phyloP scores from a whole-genome alignment of 2,329 filamentous ascomycete genomes.

The Aspergillus sojae region DNA sequence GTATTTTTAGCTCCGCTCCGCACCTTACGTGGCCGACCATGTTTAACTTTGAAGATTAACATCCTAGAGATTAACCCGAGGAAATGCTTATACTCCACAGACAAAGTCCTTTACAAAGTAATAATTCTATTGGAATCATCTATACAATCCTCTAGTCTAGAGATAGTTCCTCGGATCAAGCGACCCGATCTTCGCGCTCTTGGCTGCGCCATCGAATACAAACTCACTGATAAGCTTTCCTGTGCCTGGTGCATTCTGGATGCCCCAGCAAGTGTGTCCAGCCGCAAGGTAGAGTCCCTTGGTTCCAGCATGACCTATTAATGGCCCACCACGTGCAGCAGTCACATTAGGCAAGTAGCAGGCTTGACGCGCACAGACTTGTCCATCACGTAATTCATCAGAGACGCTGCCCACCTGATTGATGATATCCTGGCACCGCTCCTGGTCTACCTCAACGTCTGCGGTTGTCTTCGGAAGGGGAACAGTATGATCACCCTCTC shows the following conservation, averaged over 20 bases:
- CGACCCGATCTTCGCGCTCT: constrained; percentile 66
- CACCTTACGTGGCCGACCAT: constrained; percentile 37
- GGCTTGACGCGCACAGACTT: constrained; percentile 77
- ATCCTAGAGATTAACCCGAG: neutral
- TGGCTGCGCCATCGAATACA: constrained; percentile 71
- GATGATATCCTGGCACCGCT: constrained; percentile 80
- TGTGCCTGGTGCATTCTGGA: constrained; percentile 91
- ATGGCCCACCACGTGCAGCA: constrained; percentile 62
- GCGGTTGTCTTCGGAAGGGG: constrained; percentile 77
- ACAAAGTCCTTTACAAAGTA: neutral
- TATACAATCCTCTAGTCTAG: constrained; percentile 19
- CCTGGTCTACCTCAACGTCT: constrained; percentile 72
- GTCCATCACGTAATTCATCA: constrained; percentile 64
- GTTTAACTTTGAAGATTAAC: neutral
- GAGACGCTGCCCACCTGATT: constrained; percentile 68
- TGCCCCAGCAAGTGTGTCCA: constrained; percentile 97
- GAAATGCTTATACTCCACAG: neutral
- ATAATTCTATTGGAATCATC: neutral
- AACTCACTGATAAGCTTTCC: constrained; percentile 79
- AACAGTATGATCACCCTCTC: constrained; percentile 76
- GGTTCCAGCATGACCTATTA: constrained; percentile 75
- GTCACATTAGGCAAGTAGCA: constrained; percentile 86
- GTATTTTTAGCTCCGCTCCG: constrained; percentile 26
- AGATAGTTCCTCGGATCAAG: constrained; percentile 68
- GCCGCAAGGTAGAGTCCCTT: constrained; percentile 78